Evolutionary conservation across 371 early-diverging fungal genomes (phyloP).

Genomic region (Mucor sp.): DNA sequence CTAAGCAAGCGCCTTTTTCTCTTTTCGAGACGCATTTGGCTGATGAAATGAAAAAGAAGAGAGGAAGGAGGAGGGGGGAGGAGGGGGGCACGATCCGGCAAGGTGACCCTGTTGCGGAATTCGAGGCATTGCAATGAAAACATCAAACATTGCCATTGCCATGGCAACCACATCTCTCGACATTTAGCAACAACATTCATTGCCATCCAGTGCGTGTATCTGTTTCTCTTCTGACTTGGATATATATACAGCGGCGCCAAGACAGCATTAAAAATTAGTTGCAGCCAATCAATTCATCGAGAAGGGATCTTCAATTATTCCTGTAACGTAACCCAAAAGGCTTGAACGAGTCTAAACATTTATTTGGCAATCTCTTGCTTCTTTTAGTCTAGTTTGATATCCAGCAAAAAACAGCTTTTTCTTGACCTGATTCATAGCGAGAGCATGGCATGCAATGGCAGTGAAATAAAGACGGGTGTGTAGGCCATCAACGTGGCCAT

Average conservation of each 20-base stretch:
- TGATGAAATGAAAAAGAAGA: background rate
- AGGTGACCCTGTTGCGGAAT: background rate
- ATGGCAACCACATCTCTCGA: background rate
- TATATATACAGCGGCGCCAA: background rate
- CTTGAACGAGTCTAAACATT: background rate
- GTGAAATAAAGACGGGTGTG: background rate
- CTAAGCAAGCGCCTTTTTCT: background rate
- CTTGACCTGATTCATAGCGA: background rate
- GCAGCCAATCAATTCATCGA: background rate
- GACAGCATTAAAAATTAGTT: constrained; percentile 1
- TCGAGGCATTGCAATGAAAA: background rate
- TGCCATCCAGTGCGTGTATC: background rate
- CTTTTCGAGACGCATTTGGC: background rate
- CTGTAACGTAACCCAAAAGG: background rate
- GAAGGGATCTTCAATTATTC: constrained; percentile 8
- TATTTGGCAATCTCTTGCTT: background rate
- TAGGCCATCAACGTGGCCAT: background rate
- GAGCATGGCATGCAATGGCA: background rate
- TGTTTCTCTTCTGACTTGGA: background rate
- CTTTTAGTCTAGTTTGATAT: background rate
- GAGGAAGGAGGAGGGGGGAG: background rate
- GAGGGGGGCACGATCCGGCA: background rate
- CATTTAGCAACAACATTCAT: background rate
- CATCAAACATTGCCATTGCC: background rate
- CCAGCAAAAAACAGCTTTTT: background rate